Evolutionary conservation across 2,329 filamentous ascomycete genomes (phyloP), one percentile per base, ranked within the genome.

Genomic region (Paraconiothyrium sp.): DNA sequence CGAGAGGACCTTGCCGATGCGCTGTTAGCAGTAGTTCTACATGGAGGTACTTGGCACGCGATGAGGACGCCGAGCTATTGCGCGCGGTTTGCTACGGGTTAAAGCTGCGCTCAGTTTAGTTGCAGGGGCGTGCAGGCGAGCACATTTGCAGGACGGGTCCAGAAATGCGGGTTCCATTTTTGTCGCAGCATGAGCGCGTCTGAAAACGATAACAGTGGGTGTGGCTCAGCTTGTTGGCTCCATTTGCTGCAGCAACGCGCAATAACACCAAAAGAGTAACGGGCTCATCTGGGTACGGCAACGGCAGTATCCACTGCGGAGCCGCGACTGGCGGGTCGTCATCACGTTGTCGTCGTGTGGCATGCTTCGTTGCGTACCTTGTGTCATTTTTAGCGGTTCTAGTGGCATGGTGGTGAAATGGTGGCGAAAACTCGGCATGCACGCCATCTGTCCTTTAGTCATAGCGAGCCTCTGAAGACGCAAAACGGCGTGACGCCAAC

Each of bases 61-160:
- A 54, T 39, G 39, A 32, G 37, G 27, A 11, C 8, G 50, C 43
- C 44, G 48, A 41, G 27, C 43, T 11, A 44, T 48, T 47, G 35
- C 43, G 35, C 9, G 16, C 60, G 65, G 59, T 67, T 69, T 62
- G 44, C 32, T 46, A 63, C 61, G 65, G 65, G 54, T 66, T 41
- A 54, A 63, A 58, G 41, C 61, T 58, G 50, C 39, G 46, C n/a
- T 39, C 35, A 44, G 14, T 46, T 27, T 52, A 62, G 60, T 46
- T 63, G 62, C 59, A 62, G 60, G 57, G 32, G 14, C 27, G 22
- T 60, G 57, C 54, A 63, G 47, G n/a, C 37, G 46, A 55, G 46
- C n/a, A 44, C 48, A 43, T 44, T 58, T 35, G 46, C 37, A 51
- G 60, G 58, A 41, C n/a, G 49, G 54, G 58, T 34, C 62, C 52